A percentile compares a stretch with the other conserved stretches of the same genome.
Evolutionary conservation across 2,329 filamentous ascomycete species (phyloP).

Genomic region (Arthrinium puccinioides): DNA sequence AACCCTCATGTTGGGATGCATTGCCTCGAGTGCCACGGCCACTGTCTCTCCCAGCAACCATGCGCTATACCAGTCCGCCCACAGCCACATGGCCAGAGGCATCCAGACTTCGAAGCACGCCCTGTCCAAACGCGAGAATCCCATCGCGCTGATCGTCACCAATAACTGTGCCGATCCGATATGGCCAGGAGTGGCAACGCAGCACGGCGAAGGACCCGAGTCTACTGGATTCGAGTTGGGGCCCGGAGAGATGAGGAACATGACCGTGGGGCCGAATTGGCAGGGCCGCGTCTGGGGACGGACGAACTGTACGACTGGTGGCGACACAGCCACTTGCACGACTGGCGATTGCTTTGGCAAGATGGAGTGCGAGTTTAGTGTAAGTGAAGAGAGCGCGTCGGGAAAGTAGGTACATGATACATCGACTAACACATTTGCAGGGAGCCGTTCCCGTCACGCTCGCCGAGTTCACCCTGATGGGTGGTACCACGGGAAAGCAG

Average conservation of each 20-base stretch:
- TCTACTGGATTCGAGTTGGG: conserved; percentile 62
- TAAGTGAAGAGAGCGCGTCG: conserved; percentile 31
- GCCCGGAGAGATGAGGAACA: conserved; percentile 47
- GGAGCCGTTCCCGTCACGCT: conserved; percentile 69
- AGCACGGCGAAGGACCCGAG: conserved; percentile 61
- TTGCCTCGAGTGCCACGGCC: conserved; percentile 9
- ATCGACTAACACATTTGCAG: conserved; percentile 27
- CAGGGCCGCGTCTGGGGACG: conserved; percentile 76
- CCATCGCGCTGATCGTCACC: conserved; percentile 56
- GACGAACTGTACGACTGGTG: conserved; percentile 74
- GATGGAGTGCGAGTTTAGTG: conserved; percentile 61
- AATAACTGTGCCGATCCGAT: conserved; percentile 67
- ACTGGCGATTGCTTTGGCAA: conserved; percentile 72
- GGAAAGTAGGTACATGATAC: background rate
- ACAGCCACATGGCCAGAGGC: conserved; percentile 14
- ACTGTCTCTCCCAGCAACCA: conserved; percentile 22
- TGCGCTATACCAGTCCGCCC: conserved; percentile 20
- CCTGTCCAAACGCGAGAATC: conserved; percentile 19
- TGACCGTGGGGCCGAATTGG: conserved; percentile 68
- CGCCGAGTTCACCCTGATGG: conserved; percentile 72
- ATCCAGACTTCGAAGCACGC: conserved; percentile 13
- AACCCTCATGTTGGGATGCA: conserved; percentile 9
- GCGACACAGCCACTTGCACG: conserved; percentile 58
- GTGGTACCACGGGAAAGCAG: conserved; percentile 51
- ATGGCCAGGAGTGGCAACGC: conserved; percentile 70